Evolutionary conservation across 2,329 filamentous ascomycete species (phyloP), one percentile per base, ranked within the genome.

Genomic region (Nigrograna mackinnonii): DNA sequence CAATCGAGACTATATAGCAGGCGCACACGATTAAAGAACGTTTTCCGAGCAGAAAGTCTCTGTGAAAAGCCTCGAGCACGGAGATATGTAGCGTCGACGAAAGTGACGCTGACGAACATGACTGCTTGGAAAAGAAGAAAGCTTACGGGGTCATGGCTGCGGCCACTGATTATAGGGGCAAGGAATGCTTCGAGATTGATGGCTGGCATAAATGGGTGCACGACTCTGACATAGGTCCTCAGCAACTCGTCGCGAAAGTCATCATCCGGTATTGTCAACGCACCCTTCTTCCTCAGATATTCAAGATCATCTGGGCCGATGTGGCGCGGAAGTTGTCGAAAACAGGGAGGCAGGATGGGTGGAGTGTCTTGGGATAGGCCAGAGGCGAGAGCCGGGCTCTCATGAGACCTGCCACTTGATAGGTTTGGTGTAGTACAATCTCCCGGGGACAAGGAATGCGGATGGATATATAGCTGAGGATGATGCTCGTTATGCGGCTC

Each of bases 1-100:
- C 95, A 95, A 68, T 97, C 92, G 54, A 96, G 95, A 65, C 96
- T 91, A 69, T 96, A 96, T 14, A 97, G 78, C 74, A 91, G 87
- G 73, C 90, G 87, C 28, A 90, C 87, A 70, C 88, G 91, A 55
- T 89, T 85, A 69, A 96, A 96, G 65, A 95, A 95, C 7, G 86
- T 82, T 62, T 91, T 94, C 50, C 92, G 81, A 7, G 92, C 91
- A 44, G 84, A 84, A 70, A 94, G 92, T 35, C 91, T 79, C 17
- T 80, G 86, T 6, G 79, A 69, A 62, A 89, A 96, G 2, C 92
- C 92, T 17, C 87, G 89, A 37, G 85, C 82, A 26, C 81, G 82
- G 35, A 97, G 76, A 60, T 85, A 78, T 42, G 85, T 82, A 71
- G 90, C 86, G 57, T 94, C 89, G 43, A 96, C 85, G 64, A 94